Conservation (phyloP, 2,329 filamentous ascomycete genomes). For the Penicillium psychrosexuale region DNA sequence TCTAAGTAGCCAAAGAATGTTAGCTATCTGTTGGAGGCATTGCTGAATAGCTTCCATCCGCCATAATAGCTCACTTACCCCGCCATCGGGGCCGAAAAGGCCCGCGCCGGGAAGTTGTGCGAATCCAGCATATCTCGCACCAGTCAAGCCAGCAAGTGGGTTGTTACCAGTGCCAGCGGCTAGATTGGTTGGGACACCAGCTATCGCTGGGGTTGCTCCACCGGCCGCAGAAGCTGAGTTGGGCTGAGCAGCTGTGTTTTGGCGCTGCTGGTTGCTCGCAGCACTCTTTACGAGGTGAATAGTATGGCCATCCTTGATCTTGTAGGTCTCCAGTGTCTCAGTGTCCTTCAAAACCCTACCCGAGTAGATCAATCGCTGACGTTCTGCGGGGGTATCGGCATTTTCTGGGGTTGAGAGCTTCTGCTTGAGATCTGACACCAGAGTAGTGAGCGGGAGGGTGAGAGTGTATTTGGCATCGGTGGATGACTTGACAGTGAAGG, state of each 20-base stretch:
- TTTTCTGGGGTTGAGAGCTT: slow-evolving; percentile 79
- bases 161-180: slow-evolving; percentile 67
- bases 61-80: slow-evolving; percentile 60
- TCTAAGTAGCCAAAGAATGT: slow-evolving; percentile 52
- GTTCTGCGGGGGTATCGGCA: slow-evolving; percentile 80
- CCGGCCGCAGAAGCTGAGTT: slow-evolving; percentile 35
- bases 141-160: slow-evolving; percentile 83
- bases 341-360: slow-evolving; percentile 94
- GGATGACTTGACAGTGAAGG: slow-evolving; percentile 98
- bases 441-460: slow-evolving; percentile 72
- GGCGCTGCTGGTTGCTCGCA: slow-evolving; percentile 69
- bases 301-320: slow-evolving; percentile 94
- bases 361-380: slow-evolving; percentile 95
- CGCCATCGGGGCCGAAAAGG: slow-evolving; percentile 90
- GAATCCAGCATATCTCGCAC: slow-evolving; percentile 89
- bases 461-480: slow-evolving; percentile 79
- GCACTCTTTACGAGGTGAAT: slow-evolving; percentile 96
- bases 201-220: slow-evolving; percentile 32
- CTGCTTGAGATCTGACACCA: slow-evolving; percentile 80
- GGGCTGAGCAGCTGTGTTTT: slow-evolving; percentile 53
- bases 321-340: slow-evolving; percentile 79
- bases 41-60: neutral
- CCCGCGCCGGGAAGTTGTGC: slow-evolving; percentile 82
- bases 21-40: slow-evolving; percentile 6
- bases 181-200: slow-evolving; percentile 49